These are phyloP conservation scores for Pseudogymnoascus sp. DNA, from an alignment of 2,329 filamentous ascomycete species.

Conservation along the genomic window DNA sequence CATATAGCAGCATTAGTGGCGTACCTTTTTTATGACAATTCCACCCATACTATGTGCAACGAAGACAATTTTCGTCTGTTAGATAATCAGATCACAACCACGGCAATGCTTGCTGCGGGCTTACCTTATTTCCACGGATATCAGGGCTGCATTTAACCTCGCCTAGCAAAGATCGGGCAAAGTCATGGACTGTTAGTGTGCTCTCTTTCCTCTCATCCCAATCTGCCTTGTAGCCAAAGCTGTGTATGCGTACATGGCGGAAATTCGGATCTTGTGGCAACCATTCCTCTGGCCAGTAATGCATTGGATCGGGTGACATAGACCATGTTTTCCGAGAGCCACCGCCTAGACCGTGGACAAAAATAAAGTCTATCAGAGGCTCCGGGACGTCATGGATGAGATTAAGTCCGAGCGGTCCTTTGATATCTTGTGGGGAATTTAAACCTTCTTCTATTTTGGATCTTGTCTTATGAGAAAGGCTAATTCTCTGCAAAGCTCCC, in stretches of 20 bases:
- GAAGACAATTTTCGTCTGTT: slow-evolving; percentile 20
- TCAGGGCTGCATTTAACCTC: slow-evolving; percentile 22
- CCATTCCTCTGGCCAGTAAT: slow-evolving; percentile 37
- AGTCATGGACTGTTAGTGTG: slow-evolving; percentile 27
- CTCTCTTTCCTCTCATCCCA: slow-evolving; percentile 17
- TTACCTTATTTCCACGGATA: slow-evolving; percentile 14
- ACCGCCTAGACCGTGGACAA: slow-evolving; percentile 35
- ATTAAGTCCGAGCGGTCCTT: slow-evolving; percentile 15
- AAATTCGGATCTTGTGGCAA: slow-evolving; percentile 29
- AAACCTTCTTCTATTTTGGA: not conserved
- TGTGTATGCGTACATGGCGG: slow-evolving; percentile 24
- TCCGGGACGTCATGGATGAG: slow-evolving; percentile 15
- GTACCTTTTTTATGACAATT: slow-evolving; percentile 30
- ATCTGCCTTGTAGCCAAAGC: slow-evolving; percentile 31
- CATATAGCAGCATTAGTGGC: not conserved
- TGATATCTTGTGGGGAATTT: not conserved
- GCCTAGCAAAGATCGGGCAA: slow-evolving; percentile 27
- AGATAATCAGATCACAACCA: not conserved
- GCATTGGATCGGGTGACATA: slow-evolving; percentile 23
- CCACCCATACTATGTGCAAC: slow-evolving; percentile 32
- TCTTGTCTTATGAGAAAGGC: not conserved
- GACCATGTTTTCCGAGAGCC: slow-evolving; percentile 35
- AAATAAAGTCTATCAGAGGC: slow-evolving; percentile 32
- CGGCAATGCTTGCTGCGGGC: not conserved
- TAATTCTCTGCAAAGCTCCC: not conserved